Conservation (phyloP, 2,329 filamentous ascomycete species). For the Colletotrichum incanum region DNA sequence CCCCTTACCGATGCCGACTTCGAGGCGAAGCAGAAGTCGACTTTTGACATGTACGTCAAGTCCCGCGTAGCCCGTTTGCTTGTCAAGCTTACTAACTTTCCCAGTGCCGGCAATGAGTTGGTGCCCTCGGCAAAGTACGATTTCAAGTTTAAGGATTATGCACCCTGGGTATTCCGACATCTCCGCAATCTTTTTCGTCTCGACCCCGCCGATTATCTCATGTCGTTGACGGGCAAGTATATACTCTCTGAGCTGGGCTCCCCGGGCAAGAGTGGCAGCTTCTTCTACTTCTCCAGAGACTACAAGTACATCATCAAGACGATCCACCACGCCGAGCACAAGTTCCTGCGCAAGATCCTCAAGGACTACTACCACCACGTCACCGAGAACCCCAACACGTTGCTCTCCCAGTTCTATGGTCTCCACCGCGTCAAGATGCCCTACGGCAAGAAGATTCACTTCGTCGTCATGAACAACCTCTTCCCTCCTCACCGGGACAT, state of each 20-base stretch:
- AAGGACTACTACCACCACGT: constrained; percentile 97
- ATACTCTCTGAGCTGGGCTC: constrained; percentile 97
- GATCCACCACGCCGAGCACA: constrained; percentile 95
- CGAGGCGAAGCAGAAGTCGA: constrained; percentile 95
- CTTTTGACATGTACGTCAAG: constrained; percentile 88
- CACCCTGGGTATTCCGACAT: constrained; percentile 98
- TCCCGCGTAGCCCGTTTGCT: constrained; percentile 23
- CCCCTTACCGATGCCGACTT: constrained; percentile 94
- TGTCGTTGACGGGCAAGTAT: constrained; percentile 98
- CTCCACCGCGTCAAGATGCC: constrained; percentile 98
- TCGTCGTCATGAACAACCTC: constrained; percentile 99
- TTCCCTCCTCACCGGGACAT: constrained; percentile 98
- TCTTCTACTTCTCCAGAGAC: constrained; percentile 99
- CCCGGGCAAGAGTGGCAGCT: constrained; percentile 97
- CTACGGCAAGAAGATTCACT: constrained; percentile 98
- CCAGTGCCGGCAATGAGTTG: constrained; percentile 92
- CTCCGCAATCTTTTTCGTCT: constrained; percentile 89
- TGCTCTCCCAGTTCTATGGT: constrained; percentile 98
- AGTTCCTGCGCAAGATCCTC: constrained; percentile 86
- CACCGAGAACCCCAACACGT: constrained; percentile 92
- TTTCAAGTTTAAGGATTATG: constrained; percentile 99
- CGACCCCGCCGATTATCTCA: constrained; percentile 97
- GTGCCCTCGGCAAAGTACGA: constrained; percentile 99
- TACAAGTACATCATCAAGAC: constrained; percentile 99
- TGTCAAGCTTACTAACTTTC: constrained; percentile 52